Evolutionary conservation across 768 basidiomycete genomes (phyloP), one percentile per base, ranked within the genome.

Genomic region (Tephrocybe rancida): DNA sequence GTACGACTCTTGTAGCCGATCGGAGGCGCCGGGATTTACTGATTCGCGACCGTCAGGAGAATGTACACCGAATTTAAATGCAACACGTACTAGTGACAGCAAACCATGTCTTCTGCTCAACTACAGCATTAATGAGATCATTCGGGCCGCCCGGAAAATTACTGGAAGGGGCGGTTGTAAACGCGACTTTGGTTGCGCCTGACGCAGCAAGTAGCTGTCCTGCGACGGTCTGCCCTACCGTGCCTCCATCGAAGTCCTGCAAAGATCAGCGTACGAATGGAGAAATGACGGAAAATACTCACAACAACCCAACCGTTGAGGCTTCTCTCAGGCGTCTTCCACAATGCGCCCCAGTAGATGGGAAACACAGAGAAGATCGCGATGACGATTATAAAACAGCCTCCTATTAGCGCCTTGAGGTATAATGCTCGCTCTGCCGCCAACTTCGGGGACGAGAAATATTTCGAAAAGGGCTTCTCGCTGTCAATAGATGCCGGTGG

Each of bases 211-310:
- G 52, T 16, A 79, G 64, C 1, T 66, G 63, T 47, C 68, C 64
- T 0, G 65, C 68, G 24, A 86, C 75, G 0, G 67, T 59, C 37
- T 71, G 67, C 4, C 84, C 84, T 10, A 86, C 68, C 25, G 68
- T 51, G 2, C 69, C 75, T 5, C 77, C 81, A 41, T 86, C 84
- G 55, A 84, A 85, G 55, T 86, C 83, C 82, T 85, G 38, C 27
- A 30, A 32, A 39, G 1, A 22, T 24, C 5, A 1, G 25, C 29
- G 21, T 26, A 25, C 26, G 16, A 10, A 14, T 3, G 19, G 13
- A 35, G 22, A 48, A 24, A 26, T 6, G 29, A 8, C 2, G 14
- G 11, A 13, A 32, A 44, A 11, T n/a, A 14, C 7, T 18, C 9
- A 26, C 24, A 52, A 66, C 39, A 6, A 66, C 44, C 64, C 64